These are phyloP conservation scores for Alternaria triticimaculans DNA, from an alignment of 2,329 filamentous ascomycete genomes.

Conservation along the genomic window DNA sequence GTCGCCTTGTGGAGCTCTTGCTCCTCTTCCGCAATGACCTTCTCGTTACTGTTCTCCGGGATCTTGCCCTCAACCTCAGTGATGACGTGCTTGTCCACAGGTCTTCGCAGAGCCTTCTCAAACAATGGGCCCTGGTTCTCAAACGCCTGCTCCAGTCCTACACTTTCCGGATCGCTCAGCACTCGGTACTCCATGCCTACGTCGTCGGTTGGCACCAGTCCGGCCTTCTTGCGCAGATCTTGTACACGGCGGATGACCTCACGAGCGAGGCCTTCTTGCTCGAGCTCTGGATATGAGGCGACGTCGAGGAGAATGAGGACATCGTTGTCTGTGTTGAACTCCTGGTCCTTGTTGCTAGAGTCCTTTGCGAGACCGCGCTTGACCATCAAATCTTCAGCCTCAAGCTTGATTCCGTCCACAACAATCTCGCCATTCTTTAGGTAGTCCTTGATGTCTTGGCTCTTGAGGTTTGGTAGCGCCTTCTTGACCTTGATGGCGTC, in stretches of 20 bases:
- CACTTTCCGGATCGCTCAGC: conserved; percentile 76
- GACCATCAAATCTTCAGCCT: conserved; percentile 82
- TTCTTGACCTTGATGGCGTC: conserved; percentile 91
- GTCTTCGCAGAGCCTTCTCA: conserved; percentile 78
- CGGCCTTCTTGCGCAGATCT: conserved; percentile 90
- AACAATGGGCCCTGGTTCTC: conserved; percentile 71
- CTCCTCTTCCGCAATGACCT: conserved; percentile 79
- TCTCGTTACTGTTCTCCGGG: conserved; percentile 57
- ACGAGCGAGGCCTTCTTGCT: conserved; percentile 84
- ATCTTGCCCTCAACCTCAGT: conserved; percentile 66
- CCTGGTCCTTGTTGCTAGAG: conserved; percentile 73
- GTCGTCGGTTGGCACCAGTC: conserved; percentile 88
- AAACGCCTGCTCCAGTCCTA: conserved; percentile 75
- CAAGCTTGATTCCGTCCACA: conserved; percentile 85
- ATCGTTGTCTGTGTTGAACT: conserved; percentile 87
- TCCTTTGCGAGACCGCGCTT: conserved; percentile 79
- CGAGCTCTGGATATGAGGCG: conserved; percentile 81
- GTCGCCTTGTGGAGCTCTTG: conserved; percentile 85
- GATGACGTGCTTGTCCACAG: conserved; percentile 72
- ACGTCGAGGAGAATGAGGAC: conserved; percentile 91
- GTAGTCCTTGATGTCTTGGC: conserved; percentile 81
- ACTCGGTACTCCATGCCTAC: conserved; percentile 93
- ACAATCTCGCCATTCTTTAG: conserved; percentile 74
- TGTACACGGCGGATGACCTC: conserved; percentile 95
- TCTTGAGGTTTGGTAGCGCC: conserved; percentile 78